These are phyloP conservation scores for Gossypioides kirkii DNA, from an alignment of 345 rosid genomes.

Conservation along the genomic window DNA sequence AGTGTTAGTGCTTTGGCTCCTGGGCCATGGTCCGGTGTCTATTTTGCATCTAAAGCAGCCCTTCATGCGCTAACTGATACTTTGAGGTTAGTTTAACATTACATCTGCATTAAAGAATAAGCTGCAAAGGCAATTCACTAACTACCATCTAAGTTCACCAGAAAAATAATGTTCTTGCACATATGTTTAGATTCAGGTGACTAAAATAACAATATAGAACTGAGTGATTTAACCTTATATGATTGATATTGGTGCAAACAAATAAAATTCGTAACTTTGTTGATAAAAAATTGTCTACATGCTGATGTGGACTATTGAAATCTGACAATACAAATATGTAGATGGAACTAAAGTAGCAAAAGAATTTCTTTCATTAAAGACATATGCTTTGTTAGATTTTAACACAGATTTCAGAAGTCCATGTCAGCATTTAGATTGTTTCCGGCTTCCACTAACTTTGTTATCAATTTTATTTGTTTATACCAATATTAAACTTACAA, in stretches of 20 bases:
- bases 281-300: background rate
- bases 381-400: background rate
- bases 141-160: background rate
- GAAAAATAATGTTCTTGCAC: background rate
- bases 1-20: slow-evolving; percentile 31
- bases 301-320: background rate
- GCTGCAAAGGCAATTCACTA: background rate
- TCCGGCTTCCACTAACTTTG: background rate
- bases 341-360: background rate
- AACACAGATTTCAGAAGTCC: background rate
- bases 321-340: background rate
- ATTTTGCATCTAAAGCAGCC: slow-evolving; percentile 83
- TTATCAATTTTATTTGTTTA: background rate
- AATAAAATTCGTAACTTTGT: background rate
- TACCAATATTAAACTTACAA: background rate
- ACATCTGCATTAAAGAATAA: background rate
- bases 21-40: slow-evolving; percentile 76
- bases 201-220: background rate
- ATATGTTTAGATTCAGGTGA: background rate
- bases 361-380: background rate
- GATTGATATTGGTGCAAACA: background rate
- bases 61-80: slow-evolving; percentile 77
- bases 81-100: slow-evolving; percentile 45
- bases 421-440: background rate
- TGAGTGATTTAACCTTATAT: background rate